phyloP scores from a whole-genome alignment of 2,329 filamentous ascomycete genomes.

The Penicillium sp. region DNA sequence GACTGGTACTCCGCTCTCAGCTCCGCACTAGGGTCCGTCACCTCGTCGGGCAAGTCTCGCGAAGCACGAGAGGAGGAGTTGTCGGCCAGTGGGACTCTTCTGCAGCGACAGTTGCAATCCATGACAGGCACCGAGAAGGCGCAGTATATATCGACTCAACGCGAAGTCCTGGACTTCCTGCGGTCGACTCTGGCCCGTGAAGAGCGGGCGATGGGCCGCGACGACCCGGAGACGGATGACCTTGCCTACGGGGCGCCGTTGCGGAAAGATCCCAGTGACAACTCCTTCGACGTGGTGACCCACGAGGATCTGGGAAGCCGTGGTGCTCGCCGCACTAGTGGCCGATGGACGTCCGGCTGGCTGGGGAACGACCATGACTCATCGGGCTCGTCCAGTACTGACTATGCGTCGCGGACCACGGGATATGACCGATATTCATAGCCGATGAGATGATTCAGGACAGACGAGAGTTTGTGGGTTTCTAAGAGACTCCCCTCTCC shows the following conservation, averaged over 20 bases:
- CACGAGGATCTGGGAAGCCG: conserved; percentile 57
- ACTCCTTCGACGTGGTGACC: conserved; percentile 86
- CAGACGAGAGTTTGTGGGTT: too few relatives aligned
- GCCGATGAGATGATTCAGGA: too few relatives aligned
- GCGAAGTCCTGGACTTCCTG: conserved; percentile 70
- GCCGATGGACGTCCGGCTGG: conserved; percentile 35
- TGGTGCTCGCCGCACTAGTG: conserved; percentile 19
- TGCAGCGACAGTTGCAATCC: conserved; percentile 66
- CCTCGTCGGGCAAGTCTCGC: conserved; percentile 40
- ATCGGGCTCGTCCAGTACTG: conserved; percentile 26
- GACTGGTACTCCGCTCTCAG: conserved; percentile 79
- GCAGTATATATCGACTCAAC: conserved; percentile 72
- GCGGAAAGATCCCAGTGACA: conserved; percentile 79
- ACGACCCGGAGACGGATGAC: conserved; percentile 32
- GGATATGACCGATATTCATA: conserved; percentile 25
- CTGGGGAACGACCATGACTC: conserved; percentile 28
- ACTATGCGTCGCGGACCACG: conserved; percentile 29
- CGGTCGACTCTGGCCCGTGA: conserved; percentile 77
- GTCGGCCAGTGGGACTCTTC: conserved; percentile 60
- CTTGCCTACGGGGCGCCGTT: conserved; percentile 49
- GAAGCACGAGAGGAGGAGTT: conserved; percentile 50
- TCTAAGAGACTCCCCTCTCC: too few relatives aligned
- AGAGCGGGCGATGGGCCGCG: conserved; percentile 58
- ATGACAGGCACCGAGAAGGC: conserved; percentile 63
- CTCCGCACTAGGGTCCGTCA: conserved; percentile 65